Percentiles rank a stretch among this genome's conserved stretches.
phyloP scores from a whole-genome alignment of 305 asterid genomes.

The Fraxinus ornus region DNA sequence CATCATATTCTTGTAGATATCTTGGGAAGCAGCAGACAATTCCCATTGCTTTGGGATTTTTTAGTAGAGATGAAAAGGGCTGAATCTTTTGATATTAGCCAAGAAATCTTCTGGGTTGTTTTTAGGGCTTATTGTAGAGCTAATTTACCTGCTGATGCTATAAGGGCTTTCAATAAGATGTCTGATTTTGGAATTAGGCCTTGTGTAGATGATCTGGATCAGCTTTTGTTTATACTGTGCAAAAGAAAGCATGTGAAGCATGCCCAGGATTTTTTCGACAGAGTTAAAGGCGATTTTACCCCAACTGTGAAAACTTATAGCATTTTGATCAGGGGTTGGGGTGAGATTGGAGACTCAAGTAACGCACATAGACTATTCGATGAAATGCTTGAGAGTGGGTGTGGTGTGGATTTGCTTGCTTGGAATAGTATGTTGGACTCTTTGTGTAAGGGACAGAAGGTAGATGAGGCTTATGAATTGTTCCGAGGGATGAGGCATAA shows the following conservation, averaged over 20 bases:
- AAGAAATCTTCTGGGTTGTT: constrained; percentile 61
- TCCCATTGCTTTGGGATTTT: constrained; percentile 86
- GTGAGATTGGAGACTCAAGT: constrained; percentile 51
- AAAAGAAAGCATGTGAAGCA: constrained; percentile 62
- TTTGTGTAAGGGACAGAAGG: constrained; percentile 69
- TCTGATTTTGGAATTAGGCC: constrained; percentile 74
- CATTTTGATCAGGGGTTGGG: constrained; percentile 87
- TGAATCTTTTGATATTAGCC: constrained; percentile 42
- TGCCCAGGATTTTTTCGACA: constrained; percentile 76
- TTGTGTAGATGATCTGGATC: constrained; percentile 63
- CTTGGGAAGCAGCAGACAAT: constrained; percentile 77
- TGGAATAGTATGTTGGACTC: constrained; percentile 69
- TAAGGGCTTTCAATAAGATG: constrained; percentile 82
- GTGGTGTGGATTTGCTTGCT: constrained; percentile 64
- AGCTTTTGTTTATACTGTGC: constrained; percentile 59
- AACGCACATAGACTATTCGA: constrained; percentile 61
- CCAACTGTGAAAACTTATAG: constrained; percentile 67
- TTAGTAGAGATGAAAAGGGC: constrained; percentile 49
- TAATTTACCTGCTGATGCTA: constrained; percentile 78
- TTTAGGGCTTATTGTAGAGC: constrained; percentile 76
- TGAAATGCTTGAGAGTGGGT: constrained; percentile 73
- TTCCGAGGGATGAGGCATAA: constrained; percentile 51
- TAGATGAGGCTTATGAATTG: constrained; percentile 62
- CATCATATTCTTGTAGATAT: constrained; percentile 68
- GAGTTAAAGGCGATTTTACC: constrained; percentile 41